Base-by-base conservation (phyloP, 345 rosid genomes). In the Lepidium aucheri region DNA sequence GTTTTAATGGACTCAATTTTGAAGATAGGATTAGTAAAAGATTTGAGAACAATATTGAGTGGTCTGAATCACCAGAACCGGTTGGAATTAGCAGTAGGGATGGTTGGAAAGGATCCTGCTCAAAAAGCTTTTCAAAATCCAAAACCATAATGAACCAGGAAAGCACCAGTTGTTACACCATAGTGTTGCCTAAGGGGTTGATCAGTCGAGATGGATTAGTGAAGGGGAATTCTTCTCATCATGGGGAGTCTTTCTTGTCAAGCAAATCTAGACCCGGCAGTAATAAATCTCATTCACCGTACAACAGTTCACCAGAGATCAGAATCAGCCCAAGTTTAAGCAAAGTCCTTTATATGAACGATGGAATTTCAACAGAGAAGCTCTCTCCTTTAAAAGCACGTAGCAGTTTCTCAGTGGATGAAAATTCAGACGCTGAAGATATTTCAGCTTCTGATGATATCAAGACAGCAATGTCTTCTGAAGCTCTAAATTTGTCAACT, bases 11-110 rank as follows among this genome's bases (percentile, higher is more conserved):
- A 26, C 45, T 68, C 63, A 61, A 46, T 20, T 61, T 68, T 11
- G 74, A 51, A 57, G 79, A 77, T 36, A 77, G 80, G 70, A 65
- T 50, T 57, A 72, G 69, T 40, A 63, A 46, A 44, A 77, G 73
- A 54, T 30, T 53, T 68, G 74, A 70, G 60, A 30, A 44, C 60
- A 52, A 46, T 44, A 52, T 50, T 74, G 74, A 65, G 46, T 54
- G 77, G 38, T 42, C 72, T 28, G 76, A 57, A 20, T 55, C 65
- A 41, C 70, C 55, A 51, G 95, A 82, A 73, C 96, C 98, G 52
- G 69, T 87, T 71, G 98, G 97, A 55, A 95, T 95, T 63, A 91
- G 98, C 82, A 95, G 98, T 60, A 82, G 84, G 74, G 98, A 91
- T 82, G 97, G 98, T 36, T 89, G 97, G 98, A 91, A 86, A 80